These are phyloP conservation scores for Endotrypanum monterogeii DNA, from an alignment of 208 protist genomes.

Conservation along the genomic window DNA sequence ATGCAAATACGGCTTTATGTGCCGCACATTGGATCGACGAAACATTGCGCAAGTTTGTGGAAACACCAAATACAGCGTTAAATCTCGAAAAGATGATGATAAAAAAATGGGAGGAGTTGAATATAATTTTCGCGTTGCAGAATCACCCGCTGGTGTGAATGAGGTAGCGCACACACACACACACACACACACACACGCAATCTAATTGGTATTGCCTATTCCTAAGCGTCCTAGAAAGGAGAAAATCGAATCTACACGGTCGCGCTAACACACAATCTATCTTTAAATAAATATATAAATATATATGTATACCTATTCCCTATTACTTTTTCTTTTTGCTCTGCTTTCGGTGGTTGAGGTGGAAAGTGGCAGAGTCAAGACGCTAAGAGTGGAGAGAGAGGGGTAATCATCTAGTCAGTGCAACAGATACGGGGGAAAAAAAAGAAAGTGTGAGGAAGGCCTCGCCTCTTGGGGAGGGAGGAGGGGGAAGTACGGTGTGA, in stretches of 20 bases:
- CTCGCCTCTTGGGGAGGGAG: background rate
- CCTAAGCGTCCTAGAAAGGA: background rate
- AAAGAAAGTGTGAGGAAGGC: no score
- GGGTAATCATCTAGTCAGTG: background rate
- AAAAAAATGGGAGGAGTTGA: no score
- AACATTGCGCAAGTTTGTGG: constrained; percentile 45
- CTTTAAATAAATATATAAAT: background rate
- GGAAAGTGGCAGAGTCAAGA: background rate
- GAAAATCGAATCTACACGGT: background rate
- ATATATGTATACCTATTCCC: background rate
- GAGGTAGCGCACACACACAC: no score
- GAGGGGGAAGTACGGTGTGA: background rate
- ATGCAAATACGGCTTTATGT: constrained; percentile 84
- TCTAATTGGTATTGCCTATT: background rate
- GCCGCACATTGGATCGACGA: constrained; percentile 32
- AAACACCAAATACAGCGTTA: no score
- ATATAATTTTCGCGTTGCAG: background rate
- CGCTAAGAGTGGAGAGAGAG: background rate
- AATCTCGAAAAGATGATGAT: no score
- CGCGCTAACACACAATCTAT: background rate
- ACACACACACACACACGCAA: background rate
- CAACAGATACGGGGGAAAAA: background rate
- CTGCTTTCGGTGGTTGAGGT: background rate
- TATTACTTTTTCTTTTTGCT: no score
- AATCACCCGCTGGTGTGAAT: background rate